A percentile compares a stretch with the other conserved stretches of the same genome.
Conservation (phyloP, 2,329 filamentous ascomycete species). For the Atkinsonella hypoxylon region DNA sequence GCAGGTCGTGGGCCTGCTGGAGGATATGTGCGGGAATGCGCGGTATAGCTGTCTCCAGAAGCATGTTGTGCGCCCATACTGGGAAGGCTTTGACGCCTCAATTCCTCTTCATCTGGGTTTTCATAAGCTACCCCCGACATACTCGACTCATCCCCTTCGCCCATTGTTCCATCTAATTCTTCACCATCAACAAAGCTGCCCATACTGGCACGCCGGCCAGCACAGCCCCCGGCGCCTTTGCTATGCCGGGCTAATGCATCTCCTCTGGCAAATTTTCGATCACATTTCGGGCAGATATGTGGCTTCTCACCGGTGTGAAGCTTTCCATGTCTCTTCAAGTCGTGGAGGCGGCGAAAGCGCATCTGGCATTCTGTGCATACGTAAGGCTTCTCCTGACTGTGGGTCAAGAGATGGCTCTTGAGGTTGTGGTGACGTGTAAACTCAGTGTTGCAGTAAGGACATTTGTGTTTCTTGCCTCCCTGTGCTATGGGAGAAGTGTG, state of each 20-base stretch:
- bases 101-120: slow-evolving; percentile 46
- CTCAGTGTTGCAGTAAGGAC: slow-evolving; percentile 89
- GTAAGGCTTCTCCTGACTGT: slow-evolving; percentile 97
- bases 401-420: slow-evolving; percentile 92
- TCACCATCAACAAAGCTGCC: slow-evolving; percentile 71
- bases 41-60: slow-evolving; percentile 39
- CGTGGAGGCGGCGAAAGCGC: slow-evolving; percentile 83
- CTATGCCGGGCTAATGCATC: slow-evolving; percentile 91
- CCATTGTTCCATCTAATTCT: slow-evolving; percentile 45
- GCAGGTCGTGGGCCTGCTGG: slow-evolving; percentile 46
- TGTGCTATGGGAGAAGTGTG: slow-evolving; percentile 46
- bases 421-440: slow-evolving; percentile 97
- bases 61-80: slow-evolving; percentile 64
- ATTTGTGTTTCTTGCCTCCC: slow-evolving; percentile 78
- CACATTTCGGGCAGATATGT: slow-evolving; percentile 89
- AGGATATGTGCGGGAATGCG: slow-evolving; percentile 69
- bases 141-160: slow-evolving; percentile 40
- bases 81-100: slow-evolving; percentile 58
- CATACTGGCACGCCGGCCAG: slow-evolving; percentile 78
- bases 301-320: slow-evolving; percentile 93
- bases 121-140: slow-evolving; percentile 48
- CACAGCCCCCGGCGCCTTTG: slow-evolving; percentile 91
- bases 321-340: slow-evolving; percentile 92
- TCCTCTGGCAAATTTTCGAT: slow-evolving; percentile 85
- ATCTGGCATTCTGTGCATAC: slow-evolving; percentile 88